phyloP scores from a whole-genome alignment of 805 yeast species.

The Maudiozyma bulderi region DNA sequence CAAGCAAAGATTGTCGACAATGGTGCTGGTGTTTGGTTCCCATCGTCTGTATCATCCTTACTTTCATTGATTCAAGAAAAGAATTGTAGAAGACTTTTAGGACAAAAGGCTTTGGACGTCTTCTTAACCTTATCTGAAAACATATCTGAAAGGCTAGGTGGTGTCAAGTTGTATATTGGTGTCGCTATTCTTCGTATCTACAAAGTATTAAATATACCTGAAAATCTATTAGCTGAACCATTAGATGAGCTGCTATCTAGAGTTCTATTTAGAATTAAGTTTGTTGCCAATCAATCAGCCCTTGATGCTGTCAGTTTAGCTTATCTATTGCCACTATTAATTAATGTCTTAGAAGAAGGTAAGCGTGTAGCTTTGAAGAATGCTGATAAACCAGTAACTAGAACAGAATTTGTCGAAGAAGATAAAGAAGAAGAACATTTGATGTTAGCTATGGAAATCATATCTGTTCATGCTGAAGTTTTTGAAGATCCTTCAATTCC shows the following conservation, averaged over 20 bases:
- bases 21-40: slow-evolving; percentile 63
- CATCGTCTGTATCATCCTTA: slow-evolving; percentile 46
- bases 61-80: slow-evolving; percentile 36
- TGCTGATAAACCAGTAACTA: slow-evolving; percentile 41
- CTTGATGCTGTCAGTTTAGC: slow-evolving; percentile 60
- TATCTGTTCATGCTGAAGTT: slow-evolving; percentile 56
- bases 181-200: slow-evolving; percentile 57
- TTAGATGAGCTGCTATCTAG: slow-evolving; percentile 48
- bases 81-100: slow-evolving; percentile 31
- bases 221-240: slow-evolving; percentile 41
- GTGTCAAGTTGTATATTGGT: slow-evolving; percentile 48
- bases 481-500: slow-evolving; percentile 63
- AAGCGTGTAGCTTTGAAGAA: slow-evolving; percentile 44
- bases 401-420: slow-evolving; percentile 68
- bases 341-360: slow-evolving; percentile 59
- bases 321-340: slow-evolving; percentile 67
- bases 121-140: slow-evolving; percentile 48
- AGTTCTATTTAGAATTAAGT: slow-evolving; percentile 64
- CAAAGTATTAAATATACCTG: slow-evolving; percentile 37
- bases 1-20: slow-evolving; percentile 48
- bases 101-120: slow-evolving; percentile 36
- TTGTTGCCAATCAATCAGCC: slow-evolving; percentile 62
- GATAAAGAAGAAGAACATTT: slow-evolving; percentile 85
- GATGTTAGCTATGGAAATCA: slow-evolving; percentile 63
- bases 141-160: slow-evolving; percentile 43